phyloP scores from a whole-genome alignment of 163 green algal genomes.

The Chlamydomonas reinhardtii region DNA sequence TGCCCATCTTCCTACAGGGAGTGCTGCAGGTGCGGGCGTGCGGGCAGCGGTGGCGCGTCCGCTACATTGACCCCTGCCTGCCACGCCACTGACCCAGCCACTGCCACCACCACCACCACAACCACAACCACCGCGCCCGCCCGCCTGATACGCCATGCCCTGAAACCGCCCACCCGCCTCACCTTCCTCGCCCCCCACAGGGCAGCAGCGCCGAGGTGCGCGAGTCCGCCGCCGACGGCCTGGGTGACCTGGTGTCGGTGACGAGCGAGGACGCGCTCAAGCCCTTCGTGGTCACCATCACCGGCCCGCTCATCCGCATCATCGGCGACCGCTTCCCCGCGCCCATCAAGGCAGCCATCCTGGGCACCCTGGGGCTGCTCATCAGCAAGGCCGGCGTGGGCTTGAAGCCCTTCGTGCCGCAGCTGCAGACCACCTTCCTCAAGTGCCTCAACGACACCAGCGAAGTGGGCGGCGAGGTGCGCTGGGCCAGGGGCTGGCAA shows the following conservation, averaged over 20 bases:
- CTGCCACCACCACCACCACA: too few species aligned
- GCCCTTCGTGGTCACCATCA: constrained; percentile 94
- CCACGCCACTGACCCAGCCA: too few species aligned
- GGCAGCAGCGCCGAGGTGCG: constrained; percentile 78
- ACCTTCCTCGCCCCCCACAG: neutral
- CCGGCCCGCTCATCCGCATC: constrained; percentile 97
- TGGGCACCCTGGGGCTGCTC: constrained; percentile 90
- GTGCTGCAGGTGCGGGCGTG: constrained; percentile 76
- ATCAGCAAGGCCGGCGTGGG: constrained; percentile 86
- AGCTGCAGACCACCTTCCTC: constrained; percentile 98
- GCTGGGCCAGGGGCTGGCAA: too few species aligned
- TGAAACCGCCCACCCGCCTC: neutral
- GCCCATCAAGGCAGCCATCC: constrained; percentile 84
- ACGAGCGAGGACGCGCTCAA: constrained; percentile 85
- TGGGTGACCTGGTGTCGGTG: constrained; percentile 91
- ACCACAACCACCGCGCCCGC: too few species aligned
- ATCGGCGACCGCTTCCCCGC: constrained; percentile 80
- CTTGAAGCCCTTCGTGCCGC: constrained; percentile 97
- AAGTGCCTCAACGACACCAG: constrained; percentile 93
- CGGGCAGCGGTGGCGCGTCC: too few species aligned
- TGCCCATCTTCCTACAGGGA: constrained; percentile 95
- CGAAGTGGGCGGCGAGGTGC: constrained; percentile 6
- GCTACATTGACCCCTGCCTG: too few species aligned
- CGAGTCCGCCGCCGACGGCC: constrained; percentile 90
- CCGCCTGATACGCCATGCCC: neutral